Conservation (phyloP, 257 asterid genomes). For the Solanum sitiens region DNA sequence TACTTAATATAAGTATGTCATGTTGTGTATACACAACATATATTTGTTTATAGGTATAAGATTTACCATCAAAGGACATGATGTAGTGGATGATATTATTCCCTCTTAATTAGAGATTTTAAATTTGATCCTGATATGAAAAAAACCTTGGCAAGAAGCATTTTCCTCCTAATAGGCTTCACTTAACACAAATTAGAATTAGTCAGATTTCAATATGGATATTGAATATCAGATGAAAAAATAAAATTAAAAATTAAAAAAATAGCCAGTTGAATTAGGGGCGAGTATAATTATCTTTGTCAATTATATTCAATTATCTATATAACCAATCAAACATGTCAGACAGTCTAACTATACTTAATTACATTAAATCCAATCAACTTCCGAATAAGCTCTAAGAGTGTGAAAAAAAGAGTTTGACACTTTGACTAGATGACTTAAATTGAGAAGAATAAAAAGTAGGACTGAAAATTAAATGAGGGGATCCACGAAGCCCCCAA, state of each 20-base stretch:
- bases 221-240: too few species aligned
- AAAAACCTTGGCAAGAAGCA: neutral
- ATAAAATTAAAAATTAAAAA: too few species aligned
- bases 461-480: neutral
- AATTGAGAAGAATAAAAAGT: neutral
- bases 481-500: neutral
- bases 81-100: neutral
- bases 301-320: neutral
- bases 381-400: too few species aligned
- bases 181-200: neutral
- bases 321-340: neutral
- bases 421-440: neutral
- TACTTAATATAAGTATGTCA: neutral
- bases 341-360: too few species aligned
- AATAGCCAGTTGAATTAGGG: neutral
- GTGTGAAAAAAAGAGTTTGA: neutral
- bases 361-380: too few species aligned
- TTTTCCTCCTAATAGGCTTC: neutral
- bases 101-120: neutral
- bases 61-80: neutral
- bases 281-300: neutral
- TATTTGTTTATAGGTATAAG: neutral
- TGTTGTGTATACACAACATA: neutral
- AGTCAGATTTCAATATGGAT: neutral
- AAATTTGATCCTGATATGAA: too few species aligned